Conservation (phyloP, 495 filamentous ascomycete genomes). For the Aspergillus asperescens region DNA sequence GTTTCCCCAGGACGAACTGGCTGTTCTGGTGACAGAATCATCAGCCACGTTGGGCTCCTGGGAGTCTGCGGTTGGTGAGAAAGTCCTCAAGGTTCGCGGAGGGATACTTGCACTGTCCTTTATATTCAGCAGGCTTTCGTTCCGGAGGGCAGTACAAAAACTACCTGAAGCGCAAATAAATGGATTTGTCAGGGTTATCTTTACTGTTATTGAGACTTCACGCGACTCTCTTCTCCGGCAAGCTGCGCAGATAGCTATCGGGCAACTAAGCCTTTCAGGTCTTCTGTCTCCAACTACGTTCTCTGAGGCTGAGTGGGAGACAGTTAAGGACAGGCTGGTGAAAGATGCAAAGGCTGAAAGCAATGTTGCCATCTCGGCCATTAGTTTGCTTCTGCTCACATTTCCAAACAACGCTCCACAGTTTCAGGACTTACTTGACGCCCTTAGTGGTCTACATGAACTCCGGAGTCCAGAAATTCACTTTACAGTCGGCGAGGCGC, state of each 20-base stretch:
- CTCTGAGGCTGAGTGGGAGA: slow-evolving; percentile 32
- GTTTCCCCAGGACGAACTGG: slow-evolving; percentile 31
- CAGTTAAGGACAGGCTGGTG: slow-evolving; percentile 54
- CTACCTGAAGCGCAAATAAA: slow-evolving; percentile 31
- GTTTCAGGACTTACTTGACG: slow-evolving; percentile 47
- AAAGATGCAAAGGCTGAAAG: slow-evolving; percentile 70
- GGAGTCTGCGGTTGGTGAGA: slow-evolving; percentile 55
- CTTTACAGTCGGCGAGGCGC: slow-evolving; percentile 81
- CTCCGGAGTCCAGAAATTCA: slow-evolving; percentile 79
- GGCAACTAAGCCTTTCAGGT: slow-evolving; percentile 68
- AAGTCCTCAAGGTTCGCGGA: slow-evolving; percentile 56
- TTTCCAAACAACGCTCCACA: slow-evolving; percentile 35
- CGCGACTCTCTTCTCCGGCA: slow-evolving; percentile 54
- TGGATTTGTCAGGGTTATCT: slow-evolving; percentile 35
- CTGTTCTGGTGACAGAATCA: slow-evolving; percentile 38
- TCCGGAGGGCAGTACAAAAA: slow-evolving; percentile 34
- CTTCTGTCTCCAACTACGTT: slow-evolving; percentile 45
- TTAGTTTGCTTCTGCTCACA: slow-evolving; percentile 61
- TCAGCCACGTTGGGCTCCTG: slow-evolving; percentile 41
- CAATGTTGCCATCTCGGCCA: slow-evolving; percentile 68
- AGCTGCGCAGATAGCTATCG: slow-evolving; percentile 59
- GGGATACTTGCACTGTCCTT: slow-evolving; percentile 53
- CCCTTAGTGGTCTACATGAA: slow-evolving; percentile 71
- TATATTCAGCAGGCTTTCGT: slow-evolving; percentile 54
- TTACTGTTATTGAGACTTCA: slow-evolving; percentile 45